Conservation (phyloP, 176 grass and related monocot species). For the Luzula sylvatica region DNA sequence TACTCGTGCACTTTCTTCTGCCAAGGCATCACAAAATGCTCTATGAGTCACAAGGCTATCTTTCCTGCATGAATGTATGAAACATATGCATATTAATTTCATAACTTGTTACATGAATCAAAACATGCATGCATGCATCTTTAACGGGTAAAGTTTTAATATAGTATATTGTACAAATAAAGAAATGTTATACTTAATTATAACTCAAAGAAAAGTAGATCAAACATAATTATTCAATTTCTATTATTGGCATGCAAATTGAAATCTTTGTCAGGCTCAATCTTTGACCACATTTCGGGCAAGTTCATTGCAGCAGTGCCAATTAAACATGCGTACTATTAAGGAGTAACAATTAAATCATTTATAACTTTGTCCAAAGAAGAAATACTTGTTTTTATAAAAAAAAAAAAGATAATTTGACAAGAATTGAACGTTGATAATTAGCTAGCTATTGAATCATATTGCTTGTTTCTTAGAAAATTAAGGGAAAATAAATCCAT, state of each 20-base stretch:
- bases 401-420: neutral
- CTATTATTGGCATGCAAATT: constrained; percentile 7
- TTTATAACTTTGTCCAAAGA: neutral
- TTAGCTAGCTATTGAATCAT: neutral
- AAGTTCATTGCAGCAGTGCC: no score
- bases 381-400: neutral
- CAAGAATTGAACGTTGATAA: neutral
- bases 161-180: no score
- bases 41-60: constrained; percentile 90
- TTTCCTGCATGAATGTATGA: constrained; percentile 55
- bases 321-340: no score
- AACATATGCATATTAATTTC: neutral
- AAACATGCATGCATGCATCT: constrained; percentile 26
- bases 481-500: neutral
- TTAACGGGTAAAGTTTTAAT: no score
- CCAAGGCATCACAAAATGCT: constrained; percentile 96
- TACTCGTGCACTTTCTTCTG: constrained; percentile 87
- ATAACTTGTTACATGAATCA: neutral
- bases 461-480: neutral
- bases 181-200: constrained; percentile 10
- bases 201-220: neutral
- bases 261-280: neutral
- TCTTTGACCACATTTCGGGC: no score
- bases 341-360: constrained; percentile 18
- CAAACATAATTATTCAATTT: constrained; percentile 12